phyloP scores from a whole-genome alignment of 1,284 basidiomycete genomes.

The Ceratobasidium sp. region DNA sequence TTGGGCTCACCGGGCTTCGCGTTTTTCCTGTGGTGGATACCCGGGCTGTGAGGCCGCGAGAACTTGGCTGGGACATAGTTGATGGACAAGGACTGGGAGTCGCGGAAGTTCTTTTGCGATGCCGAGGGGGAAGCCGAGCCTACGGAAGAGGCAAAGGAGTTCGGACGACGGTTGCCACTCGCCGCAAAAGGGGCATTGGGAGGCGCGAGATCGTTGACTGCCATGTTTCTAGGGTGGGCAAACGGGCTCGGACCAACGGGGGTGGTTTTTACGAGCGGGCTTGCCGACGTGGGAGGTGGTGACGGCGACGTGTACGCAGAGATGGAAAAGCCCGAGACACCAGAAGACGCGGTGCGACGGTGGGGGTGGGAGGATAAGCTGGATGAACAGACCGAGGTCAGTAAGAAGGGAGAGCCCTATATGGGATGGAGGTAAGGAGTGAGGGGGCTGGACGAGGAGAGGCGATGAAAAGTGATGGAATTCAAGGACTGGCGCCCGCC shows the following conservation, averaged over 20 bases:
- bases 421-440: background rate
- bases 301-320: slow-evolving; percentile 33
- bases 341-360: slow-evolving; percentile 32
- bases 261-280: slow-evolving; percentile 13
- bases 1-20: slow-evolving; percentile 55
- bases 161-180: slow-evolving; percentile 17
- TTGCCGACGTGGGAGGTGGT: slow-evolving; percentile 20
- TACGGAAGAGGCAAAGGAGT: slow-evolving; percentile 32
- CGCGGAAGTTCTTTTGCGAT: slow-evolving; percentile 42
- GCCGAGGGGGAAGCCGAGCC: slow-evolving; percentile 33
- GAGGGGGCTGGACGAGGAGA: slow-evolving; percentile 3
- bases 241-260: slow-evolving; percentile 6
- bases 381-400: background rate
- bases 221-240: slow-evolving; percentile 24
- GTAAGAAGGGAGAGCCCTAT: background rate
- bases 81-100: slow-evolving; percentile 59
- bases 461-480: background rate
- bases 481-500: slow-evolving; percentile 10
- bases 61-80: slow-evolving; percentile 76
- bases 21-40: slow-evolving; percentile 56
- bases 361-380: slow-evolving; percentile 24
- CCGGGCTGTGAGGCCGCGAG: slow-evolving; percentile 59
- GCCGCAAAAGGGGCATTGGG: slow-evolving; percentile 41
- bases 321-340: slow-evolving; percentile 31
- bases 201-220: slow-evolving; percentile 38